phyloP scores from a whole-genome alignment of 257 asterid species.

The Cinchona pubescens region DNA sequence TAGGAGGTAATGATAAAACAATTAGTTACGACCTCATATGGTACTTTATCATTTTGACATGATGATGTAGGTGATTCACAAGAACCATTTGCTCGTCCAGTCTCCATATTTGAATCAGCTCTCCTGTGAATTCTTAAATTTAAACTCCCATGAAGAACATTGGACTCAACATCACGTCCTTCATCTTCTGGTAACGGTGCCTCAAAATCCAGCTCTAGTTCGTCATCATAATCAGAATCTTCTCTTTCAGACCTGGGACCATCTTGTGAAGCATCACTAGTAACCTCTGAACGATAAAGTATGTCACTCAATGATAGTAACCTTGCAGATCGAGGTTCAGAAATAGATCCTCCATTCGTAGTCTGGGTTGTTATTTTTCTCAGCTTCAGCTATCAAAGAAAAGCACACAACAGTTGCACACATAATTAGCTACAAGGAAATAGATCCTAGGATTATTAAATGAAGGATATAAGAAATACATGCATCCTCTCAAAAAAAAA shows the following conservation, averaged over 20 bases:
- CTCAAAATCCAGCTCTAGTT: slow-evolving; percentile 75
- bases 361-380: slow-evolving; percentile 49
- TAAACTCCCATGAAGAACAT: slow-evolving; percentile 61
- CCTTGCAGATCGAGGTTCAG: slow-evolving; percentile 52
- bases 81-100: slow-evolving; percentile 48
- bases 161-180: slow-evolving; percentile 47
- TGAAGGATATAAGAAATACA: background rate
- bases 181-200: slow-evolving; percentile 60
- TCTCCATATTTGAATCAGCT: slow-evolving; percentile 49
- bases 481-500: slow-evolving; percentile 7
- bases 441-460: background rate
- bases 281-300: slow-evolving; percentile 66
- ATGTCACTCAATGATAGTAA: slow-evolving; percentile 79
- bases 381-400: slow-evolving; percentile 66
- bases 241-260: slow-evolving; percentile 65
- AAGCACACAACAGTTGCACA: slow-evolving; percentile 13
- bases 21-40: slow-evolving; percentile 50
- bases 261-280: slow-evolving; percentile 62
- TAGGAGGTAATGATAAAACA: slow-evolving; percentile 8
- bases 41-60: slow-evolving; percentile 45
- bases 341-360: slow-evolving; percentile 51
- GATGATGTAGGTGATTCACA: slow-evolving; percentile 37
- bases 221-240: slow-evolving; percentile 88
- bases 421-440: background rate
- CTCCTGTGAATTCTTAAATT: slow-evolving; percentile 64